A percentile compares a stretch with the other conserved stretches of the same genome.
Evolutionary conservation across 2,329 filamentous ascomycete species (phyloP).

Genomic region (Xylaria polymorpha): DNA sequence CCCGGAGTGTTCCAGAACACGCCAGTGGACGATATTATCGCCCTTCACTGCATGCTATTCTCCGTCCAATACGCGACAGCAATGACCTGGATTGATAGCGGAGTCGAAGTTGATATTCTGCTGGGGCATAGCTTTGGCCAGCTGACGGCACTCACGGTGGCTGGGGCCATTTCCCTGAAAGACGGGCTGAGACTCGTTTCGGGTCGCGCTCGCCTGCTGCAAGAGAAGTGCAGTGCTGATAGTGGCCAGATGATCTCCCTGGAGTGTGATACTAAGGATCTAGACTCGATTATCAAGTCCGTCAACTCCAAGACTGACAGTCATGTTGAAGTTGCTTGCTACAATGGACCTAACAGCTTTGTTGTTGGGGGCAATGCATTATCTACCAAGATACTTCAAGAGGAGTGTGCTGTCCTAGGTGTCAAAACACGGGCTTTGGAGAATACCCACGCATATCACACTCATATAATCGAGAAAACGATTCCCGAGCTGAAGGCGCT

Average conservation of each 20-base stretch:
- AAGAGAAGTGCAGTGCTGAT: conserved; percentile 41
- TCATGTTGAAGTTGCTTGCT: conserved; percentile 44
- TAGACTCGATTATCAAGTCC: conserved; percentile 7
- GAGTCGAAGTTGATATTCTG: conserved; percentile 48
- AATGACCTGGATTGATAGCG: conserved; percentile 50
- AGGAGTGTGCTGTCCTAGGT: conserved; percentile 3
- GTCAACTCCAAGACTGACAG: conserved; percentile 3
- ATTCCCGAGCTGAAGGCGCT: conserved; percentile 31
- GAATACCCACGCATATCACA: conserved; percentile 46
- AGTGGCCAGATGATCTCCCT: conserved; percentile 18
- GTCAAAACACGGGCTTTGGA: conserved; percentile 30
- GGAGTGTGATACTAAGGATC: not conserved
- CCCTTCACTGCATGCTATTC: conserved; percentile 53
- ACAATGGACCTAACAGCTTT: conserved; percentile 40
- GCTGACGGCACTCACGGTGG: conserved; percentile 52
- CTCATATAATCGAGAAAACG: conserved; percentile 38
- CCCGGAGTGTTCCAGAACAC: not conserved
- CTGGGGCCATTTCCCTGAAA: conserved; percentile 48
- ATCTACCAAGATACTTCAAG: conserved; percentile 30
- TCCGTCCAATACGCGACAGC: conserved; percentile 54
- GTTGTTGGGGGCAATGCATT: conserved; percentile 38
- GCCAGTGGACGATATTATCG: conserved; percentile 32
- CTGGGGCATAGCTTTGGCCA: conserved; percentile 57
- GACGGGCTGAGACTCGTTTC: conserved; percentile 50
- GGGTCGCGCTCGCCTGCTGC: conserved; percentile 50